Conservation (phyloP, 352 stramenopile genomes). For the Phytopythium ostracodes region DNA sequence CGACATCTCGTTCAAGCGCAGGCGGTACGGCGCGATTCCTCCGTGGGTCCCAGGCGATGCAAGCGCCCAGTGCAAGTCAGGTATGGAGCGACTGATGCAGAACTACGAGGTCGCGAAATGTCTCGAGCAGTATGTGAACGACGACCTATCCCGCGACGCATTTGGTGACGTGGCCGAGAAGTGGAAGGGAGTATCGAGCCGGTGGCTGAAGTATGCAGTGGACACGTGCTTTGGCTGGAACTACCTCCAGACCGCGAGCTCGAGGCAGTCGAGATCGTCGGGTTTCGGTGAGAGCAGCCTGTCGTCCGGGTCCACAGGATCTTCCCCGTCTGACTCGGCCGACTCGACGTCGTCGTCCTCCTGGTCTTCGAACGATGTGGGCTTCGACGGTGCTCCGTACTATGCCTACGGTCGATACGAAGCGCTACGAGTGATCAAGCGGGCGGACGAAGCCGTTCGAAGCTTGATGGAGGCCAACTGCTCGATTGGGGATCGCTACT, state of each 20-base stretch:
- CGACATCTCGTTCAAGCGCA: constrained; percentile 27
- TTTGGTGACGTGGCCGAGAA: constrained; percentile 6
- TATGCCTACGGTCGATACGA: neutral
- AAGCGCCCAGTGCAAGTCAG: constrained; percentile 17
- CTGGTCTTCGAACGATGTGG: neutral
- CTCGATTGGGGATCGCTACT: constrained; percentile 13
- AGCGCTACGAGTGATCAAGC: constrained; percentile 10
- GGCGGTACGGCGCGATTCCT: constrained; percentile 25
- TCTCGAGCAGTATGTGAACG: constrained; percentile 17
- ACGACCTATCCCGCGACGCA: constrained; percentile 19
- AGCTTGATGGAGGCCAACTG: constrained; percentile 26
- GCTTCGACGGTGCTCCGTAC: neutral
- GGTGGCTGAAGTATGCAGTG: neutral
- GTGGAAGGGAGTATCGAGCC: neutral
- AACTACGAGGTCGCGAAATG: constrained; percentile 20
- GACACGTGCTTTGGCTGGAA: neutral
- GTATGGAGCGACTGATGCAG: constrained; percentile 11
- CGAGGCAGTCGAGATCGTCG: neutral
- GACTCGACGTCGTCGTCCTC: neutral
- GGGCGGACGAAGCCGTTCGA: constrained; percentile 17
- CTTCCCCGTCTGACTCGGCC: neutral
- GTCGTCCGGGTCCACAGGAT: neutral
- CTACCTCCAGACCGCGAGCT: neutral
- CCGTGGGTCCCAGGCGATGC: constrained; percentile 27
- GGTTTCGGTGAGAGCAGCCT: too few species aligned